Evolutionary conservation across 805 yeast species (phyloP).

Genomic region (Candida ulmi): DNA sequence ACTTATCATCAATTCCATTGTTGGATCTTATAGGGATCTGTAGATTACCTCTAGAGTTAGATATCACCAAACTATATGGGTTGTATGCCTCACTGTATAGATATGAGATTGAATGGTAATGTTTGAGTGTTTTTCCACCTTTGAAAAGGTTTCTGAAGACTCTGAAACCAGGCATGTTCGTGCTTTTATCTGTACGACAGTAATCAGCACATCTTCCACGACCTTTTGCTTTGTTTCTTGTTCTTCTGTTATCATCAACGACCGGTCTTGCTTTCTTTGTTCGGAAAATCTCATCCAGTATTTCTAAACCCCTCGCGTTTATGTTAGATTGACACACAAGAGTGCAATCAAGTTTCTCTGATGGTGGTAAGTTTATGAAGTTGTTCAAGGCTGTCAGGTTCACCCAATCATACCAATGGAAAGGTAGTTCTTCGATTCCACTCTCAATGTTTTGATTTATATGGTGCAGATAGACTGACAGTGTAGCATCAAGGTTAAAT

Average conservation of each 20-base stretch:
- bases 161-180: constrained; percentile 32
- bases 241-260: neutral
- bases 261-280: neutral
- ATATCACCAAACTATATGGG: constrained; percentile 13
- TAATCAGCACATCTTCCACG: constrained; percentile 10
- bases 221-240: neutral
- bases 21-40: constrained; percentile 17
- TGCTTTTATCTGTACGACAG: constrained; percentile 9
- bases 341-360: constrained; percentile 16
- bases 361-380: constrained; percentile 25
- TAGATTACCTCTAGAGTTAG: constrained; percentile 8
- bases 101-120: constrained; percentile 32
- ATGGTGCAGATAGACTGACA: neutral
- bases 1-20: neutral
- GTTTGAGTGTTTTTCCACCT: constrained; percentile 23
- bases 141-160: constrained; percentile 30
- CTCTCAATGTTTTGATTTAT: neutral
- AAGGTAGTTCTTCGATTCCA: constrained; percentile 26
- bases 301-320: neutral
- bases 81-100: constrained; percentile 30
- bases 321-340: constrained; percentile 11
- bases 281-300: constrained; percentile 1
- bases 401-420: constrained; percentile 57
- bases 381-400: constrained; percentile 38
- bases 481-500: neutral